These are phyloP conservation scores for Eucalyptus sp. DNA, from an alignment of 345 rosid species.

Conservation along the genomic window DNA sequence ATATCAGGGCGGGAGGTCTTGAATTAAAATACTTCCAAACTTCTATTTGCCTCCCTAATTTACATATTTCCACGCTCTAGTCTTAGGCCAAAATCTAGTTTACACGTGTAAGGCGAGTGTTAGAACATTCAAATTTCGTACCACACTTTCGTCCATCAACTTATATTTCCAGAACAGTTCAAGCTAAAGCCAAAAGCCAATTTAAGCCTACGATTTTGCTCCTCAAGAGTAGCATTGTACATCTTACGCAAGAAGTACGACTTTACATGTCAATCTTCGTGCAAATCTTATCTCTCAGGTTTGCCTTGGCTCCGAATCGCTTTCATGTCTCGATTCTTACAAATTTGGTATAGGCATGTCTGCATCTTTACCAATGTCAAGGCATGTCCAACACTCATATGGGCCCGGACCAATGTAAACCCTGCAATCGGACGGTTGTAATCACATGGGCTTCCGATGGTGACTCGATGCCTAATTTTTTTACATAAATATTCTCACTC, in stretches of 20 bases:
- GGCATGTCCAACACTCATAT: not conserved
- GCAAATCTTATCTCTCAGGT: not conserved
- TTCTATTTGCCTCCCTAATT: not conserved
- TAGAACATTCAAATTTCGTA: not conserved
- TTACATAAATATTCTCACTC: not conserved
- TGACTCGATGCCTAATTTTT: not conserved
- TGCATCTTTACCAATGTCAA: not conserved
- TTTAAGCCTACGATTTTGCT: not conserved
- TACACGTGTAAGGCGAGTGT: not conserved
- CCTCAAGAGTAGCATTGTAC: not conserved
- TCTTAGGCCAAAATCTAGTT: not conserved
- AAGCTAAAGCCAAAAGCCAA: not conserved
- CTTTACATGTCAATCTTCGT: not conserved
- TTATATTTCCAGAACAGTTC: not conserved
- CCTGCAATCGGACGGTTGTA: not conserved
- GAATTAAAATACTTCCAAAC: rapidly evolving
- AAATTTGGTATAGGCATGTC: not conserved
- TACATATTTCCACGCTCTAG: not conserved
- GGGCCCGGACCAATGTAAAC: not conserved
- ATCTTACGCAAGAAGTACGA: not conserved
- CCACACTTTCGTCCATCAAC: not conserved
- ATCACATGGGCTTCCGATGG: not conserved
- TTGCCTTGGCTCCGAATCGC: not conserved
- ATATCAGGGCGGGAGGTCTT: rapidly evolving
- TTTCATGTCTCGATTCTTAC: not conserved